Percentiles rank a stretch among this genome's conserved stretches.
phyloP scores from a whole-genome alignment of 139 green algal genomes.

The Marvania coccoides region DNA sequence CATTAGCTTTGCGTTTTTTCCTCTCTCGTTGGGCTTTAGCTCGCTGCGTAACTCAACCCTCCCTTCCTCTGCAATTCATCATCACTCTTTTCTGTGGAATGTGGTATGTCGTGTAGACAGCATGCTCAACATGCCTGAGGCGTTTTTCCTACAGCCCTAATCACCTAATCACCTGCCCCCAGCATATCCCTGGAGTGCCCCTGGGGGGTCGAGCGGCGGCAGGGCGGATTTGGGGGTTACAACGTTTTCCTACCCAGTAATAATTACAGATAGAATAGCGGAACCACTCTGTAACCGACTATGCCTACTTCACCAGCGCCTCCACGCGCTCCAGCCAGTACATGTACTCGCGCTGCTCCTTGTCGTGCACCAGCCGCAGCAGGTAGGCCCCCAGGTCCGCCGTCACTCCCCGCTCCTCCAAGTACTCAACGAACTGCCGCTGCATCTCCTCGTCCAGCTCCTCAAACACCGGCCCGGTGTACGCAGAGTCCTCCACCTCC shows the following conservation, averaged over 20 bases:
- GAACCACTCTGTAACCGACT: neutral
- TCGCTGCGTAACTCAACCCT: too few relatives aligned
- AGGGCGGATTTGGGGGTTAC: too few relatives aligned
- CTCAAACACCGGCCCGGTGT: constrained; percentile 60
- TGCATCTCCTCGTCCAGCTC: constrained; percentile 74
- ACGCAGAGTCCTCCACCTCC: constrained; percentile 26
- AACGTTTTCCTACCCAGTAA: neutral
- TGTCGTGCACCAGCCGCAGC: constrained; percentile 56
- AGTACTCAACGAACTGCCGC: constrained; percentile 48
- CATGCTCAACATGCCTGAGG: too few relatives aligned
- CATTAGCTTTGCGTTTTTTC: too few relatives aligned
- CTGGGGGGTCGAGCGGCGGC: too few relatives aligned
- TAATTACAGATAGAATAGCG: neutral
- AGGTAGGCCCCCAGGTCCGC: constrained; percentile 55
- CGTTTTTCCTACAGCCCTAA: too few relatives aligned
- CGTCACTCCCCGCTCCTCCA: constrained; percentile 57
- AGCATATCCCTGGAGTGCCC: too few relatives aligned
- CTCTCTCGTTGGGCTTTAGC: too few relatives aligned
- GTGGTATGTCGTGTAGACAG: too few relatives aligned
- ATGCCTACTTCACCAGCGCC: constrained; percentile 32
- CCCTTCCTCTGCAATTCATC: too few relatives aligned
- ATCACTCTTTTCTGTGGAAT: too few relatives aligned
- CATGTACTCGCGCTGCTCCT: constrained; percentile 71
- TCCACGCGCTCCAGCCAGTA: constrained; percentile 52
- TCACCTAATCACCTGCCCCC: too few relatives aligned